Percentiles rank a stretch among this genome's conserved stretches.
Evolutionary conservation across 2,329 filamentous ascomycete species (phyloP).

Genomic region (Fusarium brevicatenulatum): DNA sequence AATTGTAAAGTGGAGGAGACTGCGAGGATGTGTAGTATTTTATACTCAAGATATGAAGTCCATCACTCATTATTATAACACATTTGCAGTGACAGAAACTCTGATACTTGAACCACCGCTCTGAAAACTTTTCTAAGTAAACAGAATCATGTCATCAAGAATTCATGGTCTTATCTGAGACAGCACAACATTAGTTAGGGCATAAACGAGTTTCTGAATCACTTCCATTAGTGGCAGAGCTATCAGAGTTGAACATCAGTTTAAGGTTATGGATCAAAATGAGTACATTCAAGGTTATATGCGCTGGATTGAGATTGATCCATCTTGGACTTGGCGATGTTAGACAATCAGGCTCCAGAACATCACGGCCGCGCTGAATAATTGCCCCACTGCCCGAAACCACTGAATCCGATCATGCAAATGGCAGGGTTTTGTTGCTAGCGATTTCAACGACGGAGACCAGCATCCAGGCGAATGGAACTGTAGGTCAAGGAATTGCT

Average conservation of each 20-base stretch:
- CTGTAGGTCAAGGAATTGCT: too few species aligned
- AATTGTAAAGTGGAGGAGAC: too few species aligned
- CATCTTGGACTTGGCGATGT: too few species aligned
- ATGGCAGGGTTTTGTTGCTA: not conserved
- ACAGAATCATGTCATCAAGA: not conserved
- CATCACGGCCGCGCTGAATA: not conserved
- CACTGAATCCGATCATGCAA: accelerated
- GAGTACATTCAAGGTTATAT: too few species aligned
- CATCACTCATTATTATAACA: accelerated
- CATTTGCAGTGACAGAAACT: too few species aligned
- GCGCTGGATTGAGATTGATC: not conserved
- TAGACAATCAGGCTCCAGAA: not conserved
- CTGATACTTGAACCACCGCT: accelerated
- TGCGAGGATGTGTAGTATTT: not conserved
- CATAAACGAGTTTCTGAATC: too few species aligned
- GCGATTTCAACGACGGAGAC: not conserved
- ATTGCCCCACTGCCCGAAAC: not conserved
- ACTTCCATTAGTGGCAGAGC: too few species aligned
- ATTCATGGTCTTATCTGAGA: too few species aligned
- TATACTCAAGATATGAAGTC: not conserved
- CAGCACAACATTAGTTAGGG: too few species aligned
- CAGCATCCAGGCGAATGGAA: not conserved
- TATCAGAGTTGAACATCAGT: not conserved
- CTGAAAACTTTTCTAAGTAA: not conserved
- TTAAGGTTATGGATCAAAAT: not conserved